A percentile compares a stretch with the other conserved stretches of the same genome.
phyloP scores from a whole-genome alignment of 2,329 filamentous ascomycete genomes.

The Hortaea werneckii region DNA sequence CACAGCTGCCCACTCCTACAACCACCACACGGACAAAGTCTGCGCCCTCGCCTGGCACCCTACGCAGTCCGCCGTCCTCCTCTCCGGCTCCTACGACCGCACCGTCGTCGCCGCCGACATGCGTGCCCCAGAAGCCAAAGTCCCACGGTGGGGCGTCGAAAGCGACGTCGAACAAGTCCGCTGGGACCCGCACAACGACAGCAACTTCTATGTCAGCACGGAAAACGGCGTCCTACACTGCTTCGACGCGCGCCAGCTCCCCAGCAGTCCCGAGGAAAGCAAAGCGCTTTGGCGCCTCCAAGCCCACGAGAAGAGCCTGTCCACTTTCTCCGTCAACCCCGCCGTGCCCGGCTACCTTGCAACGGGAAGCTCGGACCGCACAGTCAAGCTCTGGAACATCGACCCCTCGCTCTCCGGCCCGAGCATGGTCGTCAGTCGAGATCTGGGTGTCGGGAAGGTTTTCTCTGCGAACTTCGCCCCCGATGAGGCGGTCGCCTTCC shows the following conservation, averaged over 20 bases:
- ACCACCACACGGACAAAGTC: slow-evolving; percentile 94
- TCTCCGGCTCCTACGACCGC: slow-evolving; percentile 90
- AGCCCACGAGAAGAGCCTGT: slow-evolving; percentile 86
- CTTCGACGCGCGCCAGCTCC: slow-evolving; percentile 73
- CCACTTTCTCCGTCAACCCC: slow-evolving; percentile 84
- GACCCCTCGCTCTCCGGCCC: slow-evolving; percentile 54
- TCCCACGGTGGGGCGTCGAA: slow-evolving; percentile 83
- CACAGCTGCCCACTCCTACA: slow-evolving; percentile 90
- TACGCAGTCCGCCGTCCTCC: slow-evolving; percentile 71
- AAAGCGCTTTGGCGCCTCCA: slow-evolving; percentile 92
- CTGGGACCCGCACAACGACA: slow-evolving; percentile 88
- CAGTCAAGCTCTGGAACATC: slow-evolving; percentile 95
- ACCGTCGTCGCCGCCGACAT: slow-evolving; percentile 94
- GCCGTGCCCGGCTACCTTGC: slow-evolving; percentile 85
- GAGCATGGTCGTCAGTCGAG: slow-evolving; percentile 80
- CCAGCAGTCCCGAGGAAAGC: slow-evolving; percentile 59
- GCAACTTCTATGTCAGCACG: slow-evolving; percentile 88
- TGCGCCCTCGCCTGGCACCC: slow-evolving; percentile 93
- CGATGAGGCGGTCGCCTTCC: slow-evolving; percentile 81
- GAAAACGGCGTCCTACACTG: slow-evolving; percentile 88
- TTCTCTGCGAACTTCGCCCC: slow-evolving; percentile 87
- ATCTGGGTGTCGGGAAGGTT: slow-evolving; percentile 88
- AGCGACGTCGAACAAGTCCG: slow-evolving; percentile 86
- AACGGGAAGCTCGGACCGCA: slow-evolving; percentile 88
- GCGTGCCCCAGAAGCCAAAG: slow-evolving; percentile 76